Base-by-base conservation (phyloP, 140 eudicot genomes). In the Senecio squalidus region DNA sequence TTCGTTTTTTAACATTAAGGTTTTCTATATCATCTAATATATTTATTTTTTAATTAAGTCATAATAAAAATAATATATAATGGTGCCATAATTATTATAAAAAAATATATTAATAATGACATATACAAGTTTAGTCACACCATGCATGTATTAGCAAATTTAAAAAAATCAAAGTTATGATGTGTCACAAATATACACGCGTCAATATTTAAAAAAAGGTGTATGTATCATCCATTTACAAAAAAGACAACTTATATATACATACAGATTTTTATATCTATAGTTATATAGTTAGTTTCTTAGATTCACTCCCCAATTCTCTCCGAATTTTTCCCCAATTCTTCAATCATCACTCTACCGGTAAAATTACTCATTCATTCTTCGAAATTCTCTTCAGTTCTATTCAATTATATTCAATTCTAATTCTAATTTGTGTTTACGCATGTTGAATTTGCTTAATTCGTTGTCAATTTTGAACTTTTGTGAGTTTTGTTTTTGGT, bases 131-230 rank as follows among this genome's bases (percentile, higher is more conserved):
- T 36, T 58, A 58, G 22, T 34, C 48, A 22, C 48, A 22, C 22
- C 36, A 5, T 56, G 62, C 64, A 58, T 58, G 64, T 15, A 58
- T 21, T 58, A 58, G 30, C 20, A 17, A 13, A 18, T 15, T 47
- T 36, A 36, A 6, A 24, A 45, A 53, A 33, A 49, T 21, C 55
- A 18, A 63, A 30, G 4, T 18, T 4, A 15, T 57, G 78, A 72
- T 57, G 72, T 64, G 78, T 65, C 72, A 38, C 71, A 48, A 34
- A 36, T 6, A 6, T 72, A 64, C 78, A 72, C 78, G 78, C 78
- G 73, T 72, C 78, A 59, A 64, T 57, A 6, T 4, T 20, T 21
- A 16, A 64, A 64, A 64, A 28, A 18, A 0, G 28, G 50, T 33
- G 50, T 44, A 44, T 55, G 52, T 68, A 68, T 63, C 45, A 64